A percentile compares a stretch with the other conserved stretches of the same genome.
These are phyloP conservation scores for Chlamydomonas incerta DNA, from an alignment of 139 green algal genomes.

Conservation along the genomic window DNA sequence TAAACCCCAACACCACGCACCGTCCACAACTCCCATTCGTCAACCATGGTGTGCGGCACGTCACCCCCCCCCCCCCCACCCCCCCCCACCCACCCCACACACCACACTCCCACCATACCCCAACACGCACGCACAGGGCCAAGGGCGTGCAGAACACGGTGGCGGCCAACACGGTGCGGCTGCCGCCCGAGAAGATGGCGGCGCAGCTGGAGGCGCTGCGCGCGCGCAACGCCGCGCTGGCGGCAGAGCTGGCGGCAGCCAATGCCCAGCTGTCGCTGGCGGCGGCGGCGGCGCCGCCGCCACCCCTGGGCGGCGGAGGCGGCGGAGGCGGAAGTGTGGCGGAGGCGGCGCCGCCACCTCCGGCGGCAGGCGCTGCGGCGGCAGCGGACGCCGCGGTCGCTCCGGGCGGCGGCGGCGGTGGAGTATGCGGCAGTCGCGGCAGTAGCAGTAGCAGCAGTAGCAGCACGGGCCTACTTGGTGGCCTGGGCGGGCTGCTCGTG, in stretches of 20 bases:
- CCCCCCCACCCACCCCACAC: not conserved
- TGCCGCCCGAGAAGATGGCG: not conserved
- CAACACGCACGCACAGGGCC: conserved; percentile 60
- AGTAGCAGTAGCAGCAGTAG: not conserved
- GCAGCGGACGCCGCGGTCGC: not conserved
- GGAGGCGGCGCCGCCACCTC: not conserved
- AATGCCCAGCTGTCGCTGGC: not conserved
- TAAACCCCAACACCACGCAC: no score
- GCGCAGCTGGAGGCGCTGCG: conserved; percentile 17
- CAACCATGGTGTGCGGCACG: no score
- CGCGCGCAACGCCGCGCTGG: not conserved
- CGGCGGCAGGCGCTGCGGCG: not conserved
- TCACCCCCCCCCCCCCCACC: no score
- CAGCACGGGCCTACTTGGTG: not conserved
- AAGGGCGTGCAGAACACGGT: conserved; percentile 70
- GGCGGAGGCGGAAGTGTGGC: not conserved
- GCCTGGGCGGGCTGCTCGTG: not conserved
- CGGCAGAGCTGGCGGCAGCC: conserved; percentile 13
- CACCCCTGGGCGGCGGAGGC: not conserved
- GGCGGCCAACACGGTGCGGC: conserved; percentile 36
- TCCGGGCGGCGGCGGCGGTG: not conserved
- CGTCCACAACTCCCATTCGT: no score
- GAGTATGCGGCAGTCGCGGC: not conserved
- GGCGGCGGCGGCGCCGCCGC: not conserved
- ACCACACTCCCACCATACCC: no score